Evolutionary conservation across 2,329 filamentous ascomycete species (phyloP).

Genomic region (Calonectria multiphialidica): DNA sequence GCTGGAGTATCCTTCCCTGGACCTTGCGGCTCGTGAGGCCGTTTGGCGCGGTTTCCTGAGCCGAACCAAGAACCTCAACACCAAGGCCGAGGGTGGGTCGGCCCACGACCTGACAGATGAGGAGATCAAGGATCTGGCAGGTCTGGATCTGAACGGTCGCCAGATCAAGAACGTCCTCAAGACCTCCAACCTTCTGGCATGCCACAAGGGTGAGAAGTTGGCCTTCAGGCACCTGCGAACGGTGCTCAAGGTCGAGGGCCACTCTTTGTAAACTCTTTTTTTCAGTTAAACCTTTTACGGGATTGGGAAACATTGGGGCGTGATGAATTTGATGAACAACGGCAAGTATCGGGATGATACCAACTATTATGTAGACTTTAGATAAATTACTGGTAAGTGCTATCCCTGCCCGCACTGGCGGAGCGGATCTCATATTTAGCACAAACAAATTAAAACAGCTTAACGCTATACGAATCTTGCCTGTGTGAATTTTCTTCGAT

Average conservation of each 20-base stretch:
- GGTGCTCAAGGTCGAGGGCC: slow-evolving; percentile 47
- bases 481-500: too few relatives aligned
- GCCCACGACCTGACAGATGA: slow-evolving; percentile 47
- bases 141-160: slow-evolving; percentile 59
- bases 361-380: neutral
- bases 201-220: slow-evolving; percentile 46
- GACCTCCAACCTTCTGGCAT: slow-evolving; percentile 48
- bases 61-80: slow-evolving; percentile 41
- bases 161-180: slow-evolving; percentile 66
- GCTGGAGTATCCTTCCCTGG: slow-evolving; percentile 59
- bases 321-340: neutral
- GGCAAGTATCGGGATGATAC: neutral
- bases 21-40: slow-evolving; percentile 47
- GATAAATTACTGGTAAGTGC: neutral
- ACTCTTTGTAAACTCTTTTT: slow-evolving; percentile 38
- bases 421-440: neutral
- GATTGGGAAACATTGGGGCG: neutral
- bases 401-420: neutral
- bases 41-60: slow-evolving; percentile 57
- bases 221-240: slow-evolving; percentile 44
- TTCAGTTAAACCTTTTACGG: neutral
- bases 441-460: too few relatives aligned
- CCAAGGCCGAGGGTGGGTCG: slow-evolving; percentile 36
- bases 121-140: slow-evolving; percentile 51
- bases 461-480: too few relatives aligned